A percentile compares a stretch with the other conserved stretches of the same genome.
Evolutionary conservation across 176 grass and related monocot genomes (phyloP).

Genomic region (Ampelocalamus luodianensis): DNA sequence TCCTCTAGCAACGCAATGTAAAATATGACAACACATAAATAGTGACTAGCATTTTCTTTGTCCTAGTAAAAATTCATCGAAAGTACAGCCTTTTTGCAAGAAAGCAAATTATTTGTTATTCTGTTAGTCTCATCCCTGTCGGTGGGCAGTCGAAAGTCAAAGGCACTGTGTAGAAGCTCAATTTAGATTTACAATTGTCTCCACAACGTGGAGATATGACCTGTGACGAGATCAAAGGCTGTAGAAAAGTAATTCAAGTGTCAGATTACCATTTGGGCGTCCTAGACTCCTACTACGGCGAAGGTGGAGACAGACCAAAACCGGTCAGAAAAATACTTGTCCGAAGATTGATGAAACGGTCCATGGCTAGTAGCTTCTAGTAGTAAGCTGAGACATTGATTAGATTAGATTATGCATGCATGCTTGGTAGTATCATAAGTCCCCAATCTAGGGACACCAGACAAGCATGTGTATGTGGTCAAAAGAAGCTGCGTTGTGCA

Average conservation of each 20-base stretch:
- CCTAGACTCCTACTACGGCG: constrained; percentile 11
- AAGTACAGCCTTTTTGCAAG: not conserved
- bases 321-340: not conserved
- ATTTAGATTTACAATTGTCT: not conserved
- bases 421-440: not conserved
- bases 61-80: not conserved
- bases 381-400: not conserved
- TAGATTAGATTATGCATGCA: not conserved
- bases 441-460: not conserved
- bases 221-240: not conserved
- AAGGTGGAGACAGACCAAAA: constrained; percentile 3
- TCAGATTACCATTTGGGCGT: not conserved
- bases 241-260: not conserved
- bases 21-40: not conserved
- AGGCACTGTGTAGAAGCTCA: not conserved
- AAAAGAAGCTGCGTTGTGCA: not conserved
- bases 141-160: not conserved
- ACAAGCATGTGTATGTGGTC: not conserved
- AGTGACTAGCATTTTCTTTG: not conserved
- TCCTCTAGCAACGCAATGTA: too few species aligned
- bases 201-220: not conserved
- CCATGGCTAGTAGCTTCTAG: not conserved
- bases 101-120: not conserved
- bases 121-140: not conserved
- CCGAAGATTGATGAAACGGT: not conserved